Base-by-base conservation (phyloP, 208 protist species). In the Acanthamoeba rhysodes region DNA sequence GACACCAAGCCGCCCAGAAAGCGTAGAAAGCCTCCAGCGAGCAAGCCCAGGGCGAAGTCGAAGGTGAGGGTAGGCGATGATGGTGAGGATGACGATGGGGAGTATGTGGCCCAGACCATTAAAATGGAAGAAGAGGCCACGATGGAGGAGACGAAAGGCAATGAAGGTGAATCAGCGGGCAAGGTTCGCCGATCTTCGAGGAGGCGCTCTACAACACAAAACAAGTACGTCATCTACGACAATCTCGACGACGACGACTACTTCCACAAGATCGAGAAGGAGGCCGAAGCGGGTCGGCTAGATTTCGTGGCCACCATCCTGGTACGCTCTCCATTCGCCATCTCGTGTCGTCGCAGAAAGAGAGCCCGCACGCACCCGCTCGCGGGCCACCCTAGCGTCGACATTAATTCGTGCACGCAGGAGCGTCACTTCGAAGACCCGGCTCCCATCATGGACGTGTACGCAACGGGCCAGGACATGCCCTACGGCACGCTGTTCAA, bases 381-480 rank as follows among this genome's bases (percentile, higher is more conserved):
- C n/a, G n/a, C 50, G 50, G 50, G 50, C 50, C 50, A 55, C 50
- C 50, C 4, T 10, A 57, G 50, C 10, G 50, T 57, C 50, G 50
- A 57, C 50, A 57, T 18, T 57, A 57, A 57, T 66, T 66, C 7
- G 55, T 22, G 20, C 1, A 2, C 16, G 41, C 9, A 93, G 87
- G 57, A 93, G 34, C 55, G 34, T 20, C n/a, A 74, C 18, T 93
- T 93, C 57, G 53, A 93, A 27, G 87, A 93, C 64, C 41, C 87
- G 20, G n/a, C 10, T 8, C 12, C 16, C 0, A 76, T 93, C 20
- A 32, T 93, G 55, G 37, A 74, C 34, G 57, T 78, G 64, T 50
- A 93, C 64, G 87, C 72, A 32, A 93, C 12, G 6, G 87, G 87
- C 7, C 20, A 68, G 41, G 87, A 74, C 20, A 45, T 93, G 16